These are phyloP conservation scores for Daldinia eschscholtzii DNA, from an alignment of 2,329 filamentous ascomycete genomes.

Conservation along the genomic window DNA sequence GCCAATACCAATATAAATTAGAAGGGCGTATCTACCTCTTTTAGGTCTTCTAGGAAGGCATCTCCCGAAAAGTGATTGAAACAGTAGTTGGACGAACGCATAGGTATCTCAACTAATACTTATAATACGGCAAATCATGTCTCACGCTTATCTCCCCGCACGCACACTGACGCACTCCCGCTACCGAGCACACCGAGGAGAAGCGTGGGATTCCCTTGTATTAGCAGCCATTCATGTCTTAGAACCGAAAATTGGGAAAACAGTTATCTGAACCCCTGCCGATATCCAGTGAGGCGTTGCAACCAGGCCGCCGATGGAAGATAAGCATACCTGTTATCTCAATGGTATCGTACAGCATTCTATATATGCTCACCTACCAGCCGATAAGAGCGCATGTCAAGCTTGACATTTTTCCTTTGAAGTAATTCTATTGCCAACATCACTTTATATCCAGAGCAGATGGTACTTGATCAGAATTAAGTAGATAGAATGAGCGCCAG, in stretches of 20 bases:
- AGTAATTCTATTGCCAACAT: not conserved
- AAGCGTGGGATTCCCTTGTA: slow-evolving; percentile 25
- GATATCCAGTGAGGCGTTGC: slow-evolving; percentile 34
- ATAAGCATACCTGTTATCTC: slow-evolving; percentile 14
- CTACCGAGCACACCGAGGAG: slow-evolving; percentile 22
- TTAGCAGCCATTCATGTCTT: slow-evolving; percentile 30
- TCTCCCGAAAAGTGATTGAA: not conserved
- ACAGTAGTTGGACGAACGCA: not conserved
- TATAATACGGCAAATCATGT: slow-evolving; percentile 2
- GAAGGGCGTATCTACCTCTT: not conserved
- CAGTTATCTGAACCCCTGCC: slow-evolving; percentile 38
- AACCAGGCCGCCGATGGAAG: slow-evolving; percentile 21
- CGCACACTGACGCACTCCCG: slow-evolving; percentile 2
- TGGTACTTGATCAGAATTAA: too few species aligned
- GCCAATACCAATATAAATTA: not conserved
- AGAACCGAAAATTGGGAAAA: slow-evolving; percentile 4
- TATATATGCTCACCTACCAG: not conserved
- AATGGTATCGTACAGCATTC: not conserved
- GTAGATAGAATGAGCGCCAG: too few species aligned
- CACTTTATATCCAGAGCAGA: too few species aligned
- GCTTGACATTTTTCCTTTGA: not conserved
- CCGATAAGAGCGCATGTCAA: not conserved
- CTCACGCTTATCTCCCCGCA: slow-evolving; percentile 26
- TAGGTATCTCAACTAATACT: slow-evolving; percentile 3
- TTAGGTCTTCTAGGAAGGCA: not conserved